Evolutionary conservation across 805 yeast species (phyloP).

Genomic region (Ogataea sp.): DNA sequence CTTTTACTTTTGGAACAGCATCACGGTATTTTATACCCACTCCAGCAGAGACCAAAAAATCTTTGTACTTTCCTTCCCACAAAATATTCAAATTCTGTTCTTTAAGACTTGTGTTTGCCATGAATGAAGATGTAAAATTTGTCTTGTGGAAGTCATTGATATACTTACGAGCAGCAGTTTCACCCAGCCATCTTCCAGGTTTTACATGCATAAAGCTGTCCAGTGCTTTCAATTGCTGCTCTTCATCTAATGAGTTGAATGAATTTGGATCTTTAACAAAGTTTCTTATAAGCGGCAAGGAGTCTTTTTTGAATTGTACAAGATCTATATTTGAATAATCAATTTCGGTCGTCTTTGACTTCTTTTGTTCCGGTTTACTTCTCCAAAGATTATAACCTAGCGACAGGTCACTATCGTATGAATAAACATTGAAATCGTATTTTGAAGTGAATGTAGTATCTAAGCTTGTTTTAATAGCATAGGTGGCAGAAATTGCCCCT

Average conservation of each 20-base stretch:
- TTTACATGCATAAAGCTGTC: constrained; percentile 16
- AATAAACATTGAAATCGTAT: constrained; percentile 84
- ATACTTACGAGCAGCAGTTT: constrained; percentile 14
- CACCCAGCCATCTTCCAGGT: constrained; percentile 11
- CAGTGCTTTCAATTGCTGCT: constrained; percentile 13
- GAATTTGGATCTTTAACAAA: neutral
- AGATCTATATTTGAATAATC: neutral
- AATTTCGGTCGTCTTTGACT: neutral
- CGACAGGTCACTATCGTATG: constrained; percentile 80
- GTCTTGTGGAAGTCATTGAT: constrained; percentile 36
- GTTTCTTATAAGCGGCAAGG: constrained; percentile 3
- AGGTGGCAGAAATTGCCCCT: constrained; percentile 84
- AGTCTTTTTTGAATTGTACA: neutral
- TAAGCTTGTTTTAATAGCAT: constrained; percentile 72
- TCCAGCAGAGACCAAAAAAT: constrained; percentile 74
- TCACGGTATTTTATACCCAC: constrained; percentile 39
- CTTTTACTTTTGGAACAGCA: constrained; percentile 37
- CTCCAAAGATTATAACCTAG: constrained; percentile 84
- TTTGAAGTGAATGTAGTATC: constrained; percentile 73
- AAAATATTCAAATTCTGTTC: constrained; percentile 53
- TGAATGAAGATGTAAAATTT: constrained; percentile 62
- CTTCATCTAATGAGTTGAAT: constrained; percentile 13
- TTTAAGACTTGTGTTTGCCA: constrained; percentile 61
- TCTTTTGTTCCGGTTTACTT: constrained; percentile 8
- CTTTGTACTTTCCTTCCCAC: constrained; percentile 87